Conservation (phyloP, 2,329 filamentous ascomycete species). For the Trichoderma lentiforme region DNA sequence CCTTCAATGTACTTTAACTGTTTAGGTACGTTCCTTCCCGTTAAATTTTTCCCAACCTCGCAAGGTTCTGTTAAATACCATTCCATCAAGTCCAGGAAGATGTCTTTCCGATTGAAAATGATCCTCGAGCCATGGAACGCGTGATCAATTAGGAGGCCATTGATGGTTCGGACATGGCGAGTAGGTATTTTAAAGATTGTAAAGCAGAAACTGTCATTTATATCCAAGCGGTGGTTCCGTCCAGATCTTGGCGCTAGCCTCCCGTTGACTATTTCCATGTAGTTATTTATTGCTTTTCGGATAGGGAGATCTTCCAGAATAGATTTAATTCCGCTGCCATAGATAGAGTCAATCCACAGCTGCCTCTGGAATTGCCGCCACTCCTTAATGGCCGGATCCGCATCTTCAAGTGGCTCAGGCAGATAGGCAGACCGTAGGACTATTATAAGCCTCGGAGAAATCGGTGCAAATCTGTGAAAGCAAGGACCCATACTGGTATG, state of each 20-base stretch:
- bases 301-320: not conserved
- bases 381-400: not conserved
- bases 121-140: conserved; percentile 10
- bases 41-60: not conserved
- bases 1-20: not conserved
- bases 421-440: not conserved
- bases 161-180: not conserved
- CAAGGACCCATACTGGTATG: not conserved
- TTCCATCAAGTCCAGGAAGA: not conserved
- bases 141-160: conserved; percentile 2
- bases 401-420: not conserved
- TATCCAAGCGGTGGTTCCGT: not conserved
- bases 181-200: not conserved
- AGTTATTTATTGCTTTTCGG: not conserved
- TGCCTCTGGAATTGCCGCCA: not conserved
- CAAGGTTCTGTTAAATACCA: not conserved
- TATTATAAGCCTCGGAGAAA: not conserved
- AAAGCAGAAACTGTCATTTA: not conserved
- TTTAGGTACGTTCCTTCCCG: not conserved
- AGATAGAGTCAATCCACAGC: not conserved
- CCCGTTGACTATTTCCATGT: not conserved
- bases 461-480: not conserved
- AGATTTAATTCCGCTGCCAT: not conserved
- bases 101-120: not conserved
- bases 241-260: not conserved